Conservation (phyloP, 2,329 filamentous ascomycete species). For the Penicillium sp. region DNA sequence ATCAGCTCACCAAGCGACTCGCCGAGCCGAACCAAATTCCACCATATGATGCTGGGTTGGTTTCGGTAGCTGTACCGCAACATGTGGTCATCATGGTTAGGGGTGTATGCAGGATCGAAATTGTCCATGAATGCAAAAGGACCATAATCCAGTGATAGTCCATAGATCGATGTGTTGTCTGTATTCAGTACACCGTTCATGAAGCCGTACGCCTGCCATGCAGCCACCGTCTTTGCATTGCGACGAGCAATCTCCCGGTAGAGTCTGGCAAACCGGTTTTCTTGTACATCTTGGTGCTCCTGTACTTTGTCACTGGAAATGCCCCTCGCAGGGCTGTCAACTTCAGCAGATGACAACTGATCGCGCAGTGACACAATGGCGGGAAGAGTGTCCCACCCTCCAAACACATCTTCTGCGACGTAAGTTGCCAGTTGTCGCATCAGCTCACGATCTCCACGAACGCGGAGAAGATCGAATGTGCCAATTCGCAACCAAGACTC, state of each 20-base stretch:
- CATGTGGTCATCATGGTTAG: slow-evolving; percentile 91
- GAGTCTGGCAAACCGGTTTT: slow-evolving; percentile 84
- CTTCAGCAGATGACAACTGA: slow-evolving; percentile 36
- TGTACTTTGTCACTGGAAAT: slow-evolving; percentile 62
- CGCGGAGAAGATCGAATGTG: slow-evolving; percentile 91
- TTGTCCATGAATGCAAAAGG: slow-evolving; percentile 98
- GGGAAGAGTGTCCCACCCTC: slow-evolving; percentile 83
- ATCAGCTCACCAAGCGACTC: slow-evolving; percentile 87
- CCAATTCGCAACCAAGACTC: slow-evolving; percentile 89
- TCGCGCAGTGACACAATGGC: slow-evolving; percentile 51
- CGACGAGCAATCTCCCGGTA: slow-evolving; percentile 84
- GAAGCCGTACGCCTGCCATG: slow-evolving; percentile 98
- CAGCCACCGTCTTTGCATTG: slow-evolving; percentile 84
- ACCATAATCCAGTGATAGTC: slow-evolving; percentile 89
- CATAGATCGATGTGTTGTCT: slow-evolving; percentile 91
- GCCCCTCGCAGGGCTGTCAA: slow-evolving; percentile 52
- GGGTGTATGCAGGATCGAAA: slow-evolving; percentile 92
- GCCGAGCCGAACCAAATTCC: slow-evolving; percentile 91
- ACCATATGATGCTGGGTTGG: slow-evolving; percentile 96
- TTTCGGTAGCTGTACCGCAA: slow-evolving; percentile 90
- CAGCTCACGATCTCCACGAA: slow-evolving; percentile 73
- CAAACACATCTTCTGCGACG: slow-evolving; percentile 81
- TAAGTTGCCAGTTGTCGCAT: slow-evolving; percentile 78
- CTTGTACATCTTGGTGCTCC: slow-evolving; percentile 66
- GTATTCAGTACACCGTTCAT: slow-evolving; percentile 98